Evolutionary conservation across 2,329 filamentous ascomycete genomes (phyloP).

Genomic region (Alternaria ethzedia): DNA sequence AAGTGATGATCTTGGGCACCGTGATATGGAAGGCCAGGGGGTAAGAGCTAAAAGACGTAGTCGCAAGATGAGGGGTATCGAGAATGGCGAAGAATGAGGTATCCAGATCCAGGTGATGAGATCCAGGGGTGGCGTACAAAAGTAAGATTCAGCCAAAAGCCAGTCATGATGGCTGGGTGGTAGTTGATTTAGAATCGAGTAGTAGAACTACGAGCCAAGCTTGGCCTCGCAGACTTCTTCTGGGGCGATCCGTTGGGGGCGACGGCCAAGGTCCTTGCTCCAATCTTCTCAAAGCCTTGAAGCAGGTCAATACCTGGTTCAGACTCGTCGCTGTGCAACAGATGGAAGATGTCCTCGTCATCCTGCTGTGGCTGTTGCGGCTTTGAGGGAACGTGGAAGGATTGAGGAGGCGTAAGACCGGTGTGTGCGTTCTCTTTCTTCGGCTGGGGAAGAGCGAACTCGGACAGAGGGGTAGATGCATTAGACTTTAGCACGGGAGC

Average conservation of each 20-base stretch:
- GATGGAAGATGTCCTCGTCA: slow-evolving; percentile 63
- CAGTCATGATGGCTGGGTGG: background rate
- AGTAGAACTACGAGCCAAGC: slow-evolving; percentile 41
- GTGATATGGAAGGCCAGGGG: slow-evolving; percentile 10
- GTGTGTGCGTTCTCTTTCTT: slow-evolving; percentile 31
- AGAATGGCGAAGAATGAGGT: slow-evolving; percentile 20
- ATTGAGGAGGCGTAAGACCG: slow-evolving; percentile 34
- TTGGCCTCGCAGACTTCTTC: slow-evolving; percentile 37
- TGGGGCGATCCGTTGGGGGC: slow-evolving; percentile 45
- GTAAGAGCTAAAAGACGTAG: slow-evolving; percentile 18
- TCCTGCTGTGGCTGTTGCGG: slow-evolving; percentile 40
- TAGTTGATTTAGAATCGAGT: slow-evolving; percentile 37
- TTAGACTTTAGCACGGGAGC: slow-evolving; percentile 36
- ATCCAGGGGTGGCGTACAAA: slow-evolving; percentile 10
- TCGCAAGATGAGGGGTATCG: slow-evolving; percentile 24
- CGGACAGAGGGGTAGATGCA: slow-evolving; percentile 30
- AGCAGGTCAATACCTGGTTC: slow-evolving; percentile 73
- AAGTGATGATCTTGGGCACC: slow-evolving; percentile 16
- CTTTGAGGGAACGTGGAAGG: slow-evolving; percentile 36
- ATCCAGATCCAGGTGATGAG: slow-evolving; percentile 10
- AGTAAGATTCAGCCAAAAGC: slow-evolving; percentile 5
- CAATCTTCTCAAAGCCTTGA: slow-evolving; percentile 78
- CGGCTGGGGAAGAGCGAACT: slow-evolving; percentile 23
- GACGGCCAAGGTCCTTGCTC: slow-evolving; percentile 48
- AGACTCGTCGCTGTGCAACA: slow-evolving; percentile 65